Evolutionary conservation across 2,329 filamentous ascomycete species (phyloP), one percentile per base, ranked within the genome.

Genomic region (Fusarium veterinarium): DNA sequence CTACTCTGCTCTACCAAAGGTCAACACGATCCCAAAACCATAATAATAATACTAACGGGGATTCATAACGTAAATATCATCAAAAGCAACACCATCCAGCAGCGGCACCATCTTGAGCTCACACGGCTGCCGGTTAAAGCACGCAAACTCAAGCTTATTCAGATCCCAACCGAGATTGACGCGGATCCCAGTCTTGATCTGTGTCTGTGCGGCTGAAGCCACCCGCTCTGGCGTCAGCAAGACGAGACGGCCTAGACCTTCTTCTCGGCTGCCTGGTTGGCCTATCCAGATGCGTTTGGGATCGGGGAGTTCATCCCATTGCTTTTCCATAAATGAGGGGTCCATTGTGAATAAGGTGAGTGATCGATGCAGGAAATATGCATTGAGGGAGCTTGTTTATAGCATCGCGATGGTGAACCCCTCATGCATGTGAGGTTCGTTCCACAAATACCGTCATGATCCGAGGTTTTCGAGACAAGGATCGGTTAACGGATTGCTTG

Each of bases 121-220:
- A 56, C 85, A 86, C 13, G 85, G 84, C 38, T 85, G 84, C 4
- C 88, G 83, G 46, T 84, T 84, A 71, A 89, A 86, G 67, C 86
- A 86, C 3, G 88, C 86, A 71, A 86, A 84, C 64, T 90, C 86
- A 6, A 89, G 79, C 73, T 90, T 89, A 25, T 83, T 85, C 67
- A 90, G 76, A 30, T 87, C 85, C 88, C 88, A 90, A 31, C 84
- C 84, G 42, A 90, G 81, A 14, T 85, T 85, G 30, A 89, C 83
- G 37, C 87, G 82, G 25, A 81, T 81, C 17, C 88, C 88, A 1
- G 84, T 86, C 42, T 81, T 82, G 72, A 90, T 89, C 72, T 88
- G 85, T 9, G 81, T 80, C 8, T 81, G 80, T 5, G 88, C 87
- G 1, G 86, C 74, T 9, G 53, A 83, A 28, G 81, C 80, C 10